Evolutionary conservation across 768 basidiomycete genomes (phyloP), one percentile per base, ranked within the genome.

Genomic region (Mycena olivaceomarginata): DNA sequence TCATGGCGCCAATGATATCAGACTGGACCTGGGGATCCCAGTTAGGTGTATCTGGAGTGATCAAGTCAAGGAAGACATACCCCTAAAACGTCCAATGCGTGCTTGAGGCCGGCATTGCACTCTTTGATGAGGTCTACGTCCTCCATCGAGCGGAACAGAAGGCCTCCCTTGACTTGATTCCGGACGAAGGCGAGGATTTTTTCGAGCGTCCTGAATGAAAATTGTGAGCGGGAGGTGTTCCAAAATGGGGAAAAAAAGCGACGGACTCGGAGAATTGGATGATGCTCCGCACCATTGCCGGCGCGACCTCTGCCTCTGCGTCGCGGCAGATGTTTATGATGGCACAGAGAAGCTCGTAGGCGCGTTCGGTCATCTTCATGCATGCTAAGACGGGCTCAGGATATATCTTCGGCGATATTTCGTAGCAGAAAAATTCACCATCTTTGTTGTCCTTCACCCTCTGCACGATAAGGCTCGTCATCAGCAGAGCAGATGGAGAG

Each of bases 11-110:
- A 25, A 69, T 45, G 59, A 77, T 77, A 25, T 66, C 66, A 20
- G 65, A 62, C 43, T 77, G 76, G 18, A 66, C 56, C 65, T 67
- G 53, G 13, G 16, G 22, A 25, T 59, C 60, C 48, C 46, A 31
- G n/a, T 3, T 43, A 69, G 39, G 20, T 39, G 46, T 53, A 41
- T 41, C 7, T 11, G 13, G 41, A 5, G 7, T 37, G 31, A 72
- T 25, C 10, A 43, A n/a, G 64, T 45, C 48, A 48, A 25, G 3
- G 13, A 45, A 5, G 5, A 43, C 53, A 53, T 46, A 72, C 76
- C 6, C 76, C 71, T 18, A 77, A 77, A 9, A 77, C 67, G 51
- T 77, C 76, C 66, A 72, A 20, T 13, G 76, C 76, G 66, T 77
- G 66, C 66, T 72, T 77, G 45, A 77, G 66, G n/a, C 71, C 76